Conservation (phyloP, 805 yeast species). For the Lipomyces spencermartinsiae region DNA sequence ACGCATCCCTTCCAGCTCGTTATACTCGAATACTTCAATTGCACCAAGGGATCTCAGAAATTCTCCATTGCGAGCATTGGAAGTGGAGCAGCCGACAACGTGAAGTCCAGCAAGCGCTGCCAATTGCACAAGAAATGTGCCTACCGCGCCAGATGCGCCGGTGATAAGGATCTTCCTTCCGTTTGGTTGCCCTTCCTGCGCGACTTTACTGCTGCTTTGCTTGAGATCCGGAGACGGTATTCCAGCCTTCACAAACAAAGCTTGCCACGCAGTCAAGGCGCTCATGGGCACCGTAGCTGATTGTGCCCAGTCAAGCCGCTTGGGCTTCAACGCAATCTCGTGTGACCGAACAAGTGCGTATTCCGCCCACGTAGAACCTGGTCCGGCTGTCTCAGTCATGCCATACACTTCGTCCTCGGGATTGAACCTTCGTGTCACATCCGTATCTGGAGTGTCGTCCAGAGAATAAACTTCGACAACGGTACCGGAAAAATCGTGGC, state of each 20-base stretch:
- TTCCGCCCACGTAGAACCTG: slow-evolving; percentile 8
- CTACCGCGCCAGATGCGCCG: slow-evolving; percentile 2
- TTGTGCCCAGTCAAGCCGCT: slow-evolving; percentile 2
- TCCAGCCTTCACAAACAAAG: slow-evolving; percentile 5
- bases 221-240: background rate
- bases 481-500: slow-evolving; percentile 5
- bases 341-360: background rate
- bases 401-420: slow-evolving; percentile 6
- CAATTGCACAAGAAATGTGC: background rate
- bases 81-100: slow-evolving; percentile 1
- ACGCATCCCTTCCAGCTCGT: background rate
- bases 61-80: slow-evolving; percentile 5
- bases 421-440: background rate
- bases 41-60: slow-evolving; percentile 5
- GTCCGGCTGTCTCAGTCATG: background rate
- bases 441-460: background rate
- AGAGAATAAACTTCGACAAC: background rate
- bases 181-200: background rate
- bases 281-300: slow-evolving; percentile 5
- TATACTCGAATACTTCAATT: background rate
- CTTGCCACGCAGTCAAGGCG: slow-evolving; percentile 10
- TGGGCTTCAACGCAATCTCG: background rate
- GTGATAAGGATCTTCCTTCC: background rate
- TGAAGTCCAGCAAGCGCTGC: slow-evolving; percentile 6
- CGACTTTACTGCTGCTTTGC: background rate